Base-by-base conservation (phyloP, 1,284 basidiomycete genomes). In the Calocybe gambosa region DNA sequence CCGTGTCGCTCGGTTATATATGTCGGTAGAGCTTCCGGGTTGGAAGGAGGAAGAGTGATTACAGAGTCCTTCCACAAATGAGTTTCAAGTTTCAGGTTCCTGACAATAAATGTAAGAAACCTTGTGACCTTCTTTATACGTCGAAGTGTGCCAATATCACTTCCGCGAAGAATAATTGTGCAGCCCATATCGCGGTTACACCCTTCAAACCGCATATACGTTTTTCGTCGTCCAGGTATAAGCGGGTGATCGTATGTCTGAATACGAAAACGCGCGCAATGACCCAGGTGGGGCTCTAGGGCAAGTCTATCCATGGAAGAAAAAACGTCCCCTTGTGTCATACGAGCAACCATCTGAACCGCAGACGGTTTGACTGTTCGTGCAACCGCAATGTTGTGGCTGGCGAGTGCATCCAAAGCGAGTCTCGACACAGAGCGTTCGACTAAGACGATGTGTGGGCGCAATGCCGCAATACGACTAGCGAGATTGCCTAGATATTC, bases 191-290 rank as follows among this genome's bases (percentile, higher is more conserved):
- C 90, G 43, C 82, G 80, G 58, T 82, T 86, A 58, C 93, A 95
- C 0, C 95, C 96, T 63, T 96, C 93, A 59, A 99, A 97, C 1
- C 95, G 85, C 90, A 99, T 94, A 60, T 93, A 89, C 0, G 93
- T 93, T 71, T 99, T 99, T 46, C 95, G 77, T 33, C 80, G 78
- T 12, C 90, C 93, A 6, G 94, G 92, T 31, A 97, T 95, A 26
- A 93, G 71, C 4, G 82, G 79, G 63, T 98, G 93, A 57, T 97
- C 93, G 63, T 90, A 98, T 0, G 95, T 97, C 65, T 98, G 92
- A 16, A 98, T 80, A 36, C 82, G 77, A 62, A 94, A 95, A 21
- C 81, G 78, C n/a, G 80, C 73, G 60, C 94, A 98, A 55, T 95
- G 85, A 0, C 96, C 96, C 20, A 99, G 71, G 39, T 83, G 82